Evolutionary conservation across 75 land plant genomes (phyloP), one percentile per base, ranked within the genome.

Genomic region (Adiantum capillusveneris): DNA sequence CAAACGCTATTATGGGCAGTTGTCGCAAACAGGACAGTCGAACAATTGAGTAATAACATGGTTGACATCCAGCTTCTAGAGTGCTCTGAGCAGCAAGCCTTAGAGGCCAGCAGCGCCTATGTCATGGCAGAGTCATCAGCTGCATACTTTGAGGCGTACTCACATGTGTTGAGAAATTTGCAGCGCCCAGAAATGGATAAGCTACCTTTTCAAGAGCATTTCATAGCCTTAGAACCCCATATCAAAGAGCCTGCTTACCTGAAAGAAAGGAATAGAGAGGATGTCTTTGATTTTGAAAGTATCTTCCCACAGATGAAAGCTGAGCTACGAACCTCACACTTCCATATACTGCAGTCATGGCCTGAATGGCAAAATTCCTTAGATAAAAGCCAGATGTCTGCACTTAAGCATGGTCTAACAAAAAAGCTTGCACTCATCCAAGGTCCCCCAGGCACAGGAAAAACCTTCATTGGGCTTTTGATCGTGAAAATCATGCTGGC

Each of bases 401-500:
- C 69, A 11, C 0, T 70, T 6, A 63, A 55, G 25, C 72, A 70
- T 21, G 69, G 68, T 13, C 19, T 63, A 5, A 70, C 72, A 25
- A 70, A 70, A 22, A 54, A 49, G 26, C 60, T 70, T 18, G 51
- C 52, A 7, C 46, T 70, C 17, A 70, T 70, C 30, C 72, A 63
- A 25, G 72, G 72, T 17, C 72, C 72, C 27, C 72, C 72, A 29
- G 72, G 72, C 14, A 70, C 72, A 19, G 69, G 68, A 13, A 70
- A 70, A 29, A 70, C 72, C 11, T 70, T 42, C 11, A 25, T 56
- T 41, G 72, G 59, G 1, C 30, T 64, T 16, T 36, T 43, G 18
- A 53, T 70, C 14, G 69, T 53, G 0, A 39, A 1, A 5, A 17
- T 44, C 1, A 36, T 70, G 36, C 24, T 70, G 0, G 41, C 45